Base-by-base conservation (phyloP, 2,329 filamentous ascomycete species). In the Arthrobotrys musiformis region DNA sequence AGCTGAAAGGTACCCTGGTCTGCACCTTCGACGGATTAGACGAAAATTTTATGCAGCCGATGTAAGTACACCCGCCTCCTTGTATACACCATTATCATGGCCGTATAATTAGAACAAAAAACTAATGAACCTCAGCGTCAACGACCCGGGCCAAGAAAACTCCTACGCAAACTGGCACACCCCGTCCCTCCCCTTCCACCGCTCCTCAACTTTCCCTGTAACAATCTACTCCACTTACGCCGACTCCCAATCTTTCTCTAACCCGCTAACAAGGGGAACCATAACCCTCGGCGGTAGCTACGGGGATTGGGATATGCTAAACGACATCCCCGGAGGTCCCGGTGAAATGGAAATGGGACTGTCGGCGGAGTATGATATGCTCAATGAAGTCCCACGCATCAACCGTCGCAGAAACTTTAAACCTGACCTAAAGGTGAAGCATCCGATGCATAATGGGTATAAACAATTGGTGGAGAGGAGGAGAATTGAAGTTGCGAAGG, bases 281-380 rank as follows among this genome's bases (percentile, higher is more conserved):
- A 62, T 62, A 4, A 62, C 35, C 37, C 42, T 62, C 15, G 58
- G 58, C n/a, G 24, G 30, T 9, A 24, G 58, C 35, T 62, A 44
- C 35, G 58, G 4, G n/a, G 58, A 62, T 22, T 62, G 58, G 58
- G 58, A 62, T 17, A 62, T 62, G 30, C 26, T 44, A 15, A 62
- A 63, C 24, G 60, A 63, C 8, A 63, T 63, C 40, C 37, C 60
- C 9, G 22, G 2, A 5, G 19, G 1, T 1, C 58, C 58, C 5
- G 58, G 58, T 33, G 42, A 22, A 6, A 17, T 44, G n/a, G n/a
- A 28, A 9, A 62, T 44, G 58, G 35, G n/a, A 13, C 11, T 26
- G 15, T 11, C n/a, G 4, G 40, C n/a, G 19, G 40, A 42, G 6
- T 42, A 42, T 19, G 40, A 42, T 42, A 42, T 42, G 4, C 5